Conservation (phyloP, 345 rosid species). For the Theobroma cacao region DNA sequence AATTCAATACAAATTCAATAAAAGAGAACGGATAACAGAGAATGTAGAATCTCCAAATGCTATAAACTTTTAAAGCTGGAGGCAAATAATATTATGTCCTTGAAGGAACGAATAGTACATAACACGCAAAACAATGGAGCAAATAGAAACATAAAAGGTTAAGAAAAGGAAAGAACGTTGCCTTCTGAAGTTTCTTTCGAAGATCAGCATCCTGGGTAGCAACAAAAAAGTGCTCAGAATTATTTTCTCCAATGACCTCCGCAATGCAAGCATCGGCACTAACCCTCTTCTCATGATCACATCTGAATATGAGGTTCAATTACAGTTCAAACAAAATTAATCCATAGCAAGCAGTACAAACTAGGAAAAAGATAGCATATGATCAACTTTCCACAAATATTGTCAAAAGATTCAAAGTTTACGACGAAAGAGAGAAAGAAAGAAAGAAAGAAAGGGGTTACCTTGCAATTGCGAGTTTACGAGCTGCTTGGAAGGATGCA, state of each 20-base stretch:
- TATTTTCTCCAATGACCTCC: slow-evolving; percentile 58
- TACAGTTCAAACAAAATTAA: not conserved
- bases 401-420: not conserved
- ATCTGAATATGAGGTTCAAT: slow-evolving; percentile 38
- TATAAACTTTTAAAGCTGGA: not conserved
- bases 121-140: not conserved
- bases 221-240: slow-evolving; percentile 76
- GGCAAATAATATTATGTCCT: not conserved
- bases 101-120: not conserved
- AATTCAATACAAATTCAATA: not conserved
- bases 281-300: slow-evolving; percentile 69
- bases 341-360: not conserved
- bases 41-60: not conserved
- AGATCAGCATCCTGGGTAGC: slow-evolving; percentile 79
- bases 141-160: not conserved
- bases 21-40: not conserved
- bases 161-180: not conserved
- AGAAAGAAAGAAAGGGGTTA: slow-evolving; percentile 20
- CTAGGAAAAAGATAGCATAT: not conserved
- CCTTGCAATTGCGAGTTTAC: slow-evolving; percentile 61
- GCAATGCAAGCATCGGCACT: slow-evolving; percentile 67
- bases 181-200: slow-evolving; percentile 53
- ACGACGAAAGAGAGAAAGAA: not conserved
- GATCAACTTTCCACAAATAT: not conserved
- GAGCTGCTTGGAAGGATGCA: slow-evolving; percentile 58